Evolutionary conservation across 129 eudicot genomes (phyloP).

Genomic region (Silybum marianum): DNA sequence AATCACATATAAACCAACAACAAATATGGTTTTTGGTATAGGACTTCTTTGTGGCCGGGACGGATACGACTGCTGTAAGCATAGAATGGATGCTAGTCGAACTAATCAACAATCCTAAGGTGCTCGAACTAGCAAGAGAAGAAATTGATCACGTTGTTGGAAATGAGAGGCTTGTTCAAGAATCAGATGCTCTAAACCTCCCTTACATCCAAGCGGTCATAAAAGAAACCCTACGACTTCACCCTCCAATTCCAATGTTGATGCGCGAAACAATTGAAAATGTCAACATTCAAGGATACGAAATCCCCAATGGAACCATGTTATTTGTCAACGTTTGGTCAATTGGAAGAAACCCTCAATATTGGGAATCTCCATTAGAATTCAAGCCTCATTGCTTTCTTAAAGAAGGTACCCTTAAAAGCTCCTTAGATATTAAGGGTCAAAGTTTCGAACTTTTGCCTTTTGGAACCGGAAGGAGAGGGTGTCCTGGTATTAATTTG

Average conservation of each 20-base stretch:
- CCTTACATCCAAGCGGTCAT: conserved; percentile 58
- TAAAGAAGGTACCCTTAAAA: conserved; percentile 2
- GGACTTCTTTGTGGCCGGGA: conserved; percentile 57
- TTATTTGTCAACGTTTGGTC: conserved; percentile 58
- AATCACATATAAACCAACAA: no score
- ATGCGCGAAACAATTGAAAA: conserved; percentile 36
- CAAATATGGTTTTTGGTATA: neutral
- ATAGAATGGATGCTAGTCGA: conserved; percentile 58
- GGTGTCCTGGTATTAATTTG: conserved; percentile 56
- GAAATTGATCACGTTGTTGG: conserved; percentile 56
- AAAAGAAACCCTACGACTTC: conserved; percentile 52
- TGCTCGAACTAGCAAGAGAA: conserved; percentile 39
- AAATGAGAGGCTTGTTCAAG: conserved; percentile 39
- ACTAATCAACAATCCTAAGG: conserved; percentile 52
- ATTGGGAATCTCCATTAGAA: conserved; percentile 51
- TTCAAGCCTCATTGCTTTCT: conserved; percentile 51
- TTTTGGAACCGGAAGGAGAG: conserved; percentile 59
- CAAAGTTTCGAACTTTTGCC: conserved; percentile 56
- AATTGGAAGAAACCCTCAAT: conserved; percentile 46
- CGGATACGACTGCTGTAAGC: conserved; percentile 49
- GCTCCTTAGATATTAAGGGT: conserved; percentile 48
- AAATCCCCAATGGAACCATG: conserved; percentile 38
- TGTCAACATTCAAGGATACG: conserved; percentile 42
- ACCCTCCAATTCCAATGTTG: conserved; percentile 59
- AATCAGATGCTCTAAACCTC: conserved; percentile 48